These are phyloP conservation scores for Quillaja saponaria DNA, from an alignment of 306 rosid genomes.

Conservation along the genomic window DNA sequence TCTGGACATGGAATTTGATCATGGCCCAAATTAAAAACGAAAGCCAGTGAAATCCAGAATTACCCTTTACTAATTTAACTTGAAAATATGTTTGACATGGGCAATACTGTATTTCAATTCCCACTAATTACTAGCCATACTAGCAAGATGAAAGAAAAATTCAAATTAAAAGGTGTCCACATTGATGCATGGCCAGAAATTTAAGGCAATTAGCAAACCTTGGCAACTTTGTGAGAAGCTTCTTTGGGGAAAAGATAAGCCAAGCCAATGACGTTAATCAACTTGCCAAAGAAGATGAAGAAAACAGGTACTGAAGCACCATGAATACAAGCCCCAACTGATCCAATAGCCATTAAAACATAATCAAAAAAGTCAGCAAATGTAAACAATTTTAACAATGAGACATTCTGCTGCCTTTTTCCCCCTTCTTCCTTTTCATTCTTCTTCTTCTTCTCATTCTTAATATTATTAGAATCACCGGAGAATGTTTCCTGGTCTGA, in stretches of 20 bases:
- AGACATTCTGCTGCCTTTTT: constrained; percentile 50
- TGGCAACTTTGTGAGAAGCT: constrained; percentile 91
- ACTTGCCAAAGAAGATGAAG: constrained; percentile 85
- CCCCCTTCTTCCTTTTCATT: constrained; percentile 24
- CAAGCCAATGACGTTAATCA: constrained; percentile 83
- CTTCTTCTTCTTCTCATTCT: constrained; percentile 9
- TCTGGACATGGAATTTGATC: not conserved
- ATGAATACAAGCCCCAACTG: constrained; percentile 80
- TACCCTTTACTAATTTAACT: constrained; percentile 3
- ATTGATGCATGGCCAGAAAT: constrained; percentile 15
- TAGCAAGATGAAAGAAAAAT: not conserved
- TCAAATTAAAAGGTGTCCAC: not conserved
- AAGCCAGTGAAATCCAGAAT: not conserved
- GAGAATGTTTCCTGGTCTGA: constrained; percentile 33
- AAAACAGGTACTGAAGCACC: constrained; percentile 97
- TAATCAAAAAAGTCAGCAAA: constrained; percentile 83
- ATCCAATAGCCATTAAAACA: constrained; percentile 67
- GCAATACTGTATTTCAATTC: not conserved
- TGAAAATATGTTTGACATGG: not conserved
- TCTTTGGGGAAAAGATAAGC: constrained; percentile 87
- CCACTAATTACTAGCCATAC: too few relatives aligned
- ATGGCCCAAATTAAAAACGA: not conserved
- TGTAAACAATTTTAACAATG: constrained; percentile 61
- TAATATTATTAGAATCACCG: too few relatives aligned
- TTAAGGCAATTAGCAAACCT: constrained; percentile 46